A percentile compares a stretch with the other conserved stretches of the same genome.
phyloP scores from a whole-genome alignment of 164 flowering plant species.

The Stephania japonica region DNA sequence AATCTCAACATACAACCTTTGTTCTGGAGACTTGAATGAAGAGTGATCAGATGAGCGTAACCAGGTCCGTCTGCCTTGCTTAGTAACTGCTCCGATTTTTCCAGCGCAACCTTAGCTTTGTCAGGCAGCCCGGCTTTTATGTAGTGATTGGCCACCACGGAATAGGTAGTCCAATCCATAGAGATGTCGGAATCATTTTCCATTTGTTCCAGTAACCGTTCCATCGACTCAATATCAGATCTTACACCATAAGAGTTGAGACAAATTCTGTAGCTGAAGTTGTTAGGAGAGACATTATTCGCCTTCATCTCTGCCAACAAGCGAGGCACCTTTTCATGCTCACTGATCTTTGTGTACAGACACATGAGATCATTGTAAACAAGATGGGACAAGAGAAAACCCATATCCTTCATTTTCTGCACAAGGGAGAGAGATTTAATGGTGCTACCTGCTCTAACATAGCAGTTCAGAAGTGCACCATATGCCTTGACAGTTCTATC shows the following conservation, averaged over 20 bases:
- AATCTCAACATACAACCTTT: constrained; percentile 50
- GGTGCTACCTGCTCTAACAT: constrained; percentile 43
- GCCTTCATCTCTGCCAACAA: constrained; percentile 58
- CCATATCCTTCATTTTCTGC: constrained; percentile 64
- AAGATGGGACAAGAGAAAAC: constrained; percentile 41
- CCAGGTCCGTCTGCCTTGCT: constrained; percentile 39
- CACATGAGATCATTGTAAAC: constrained; percentile 64
- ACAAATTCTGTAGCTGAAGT: constrained; percentile 68
- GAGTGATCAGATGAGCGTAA: constrained; percentile 58
- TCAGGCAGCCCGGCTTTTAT: constrained; percentile 40
- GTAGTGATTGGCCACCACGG: constrained; percentile 49
- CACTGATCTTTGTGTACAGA: constrained; percentile 41
- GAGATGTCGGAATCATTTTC: constrained; percentile 38
- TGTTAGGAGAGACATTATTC: constrained; percentile 46
- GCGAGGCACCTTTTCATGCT: constrained; percentile 50
- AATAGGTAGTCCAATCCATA: constrained; percentile 67
- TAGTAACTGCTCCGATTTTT: constrained; percentile 47
- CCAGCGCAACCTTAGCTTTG: constrained; percentile 41
- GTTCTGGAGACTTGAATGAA: constrained; percentile 48
- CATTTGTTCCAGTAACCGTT: constrained; percentile 50
- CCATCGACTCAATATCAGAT: constrained; percentile 53
- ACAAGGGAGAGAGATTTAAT: constrained; percentile 47
- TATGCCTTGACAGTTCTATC: constrained; percentile 55
- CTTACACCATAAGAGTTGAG: constrained; percentile 53
- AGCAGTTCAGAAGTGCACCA: constrained; percentile 74